A percentile compares a stretch with the other conserved stretches of the same genome.
Evolutionary conservation across 2,329 filamentous ascomycete species (phyloP).

Genomic region (Fusarium verticillioides): DNA sequence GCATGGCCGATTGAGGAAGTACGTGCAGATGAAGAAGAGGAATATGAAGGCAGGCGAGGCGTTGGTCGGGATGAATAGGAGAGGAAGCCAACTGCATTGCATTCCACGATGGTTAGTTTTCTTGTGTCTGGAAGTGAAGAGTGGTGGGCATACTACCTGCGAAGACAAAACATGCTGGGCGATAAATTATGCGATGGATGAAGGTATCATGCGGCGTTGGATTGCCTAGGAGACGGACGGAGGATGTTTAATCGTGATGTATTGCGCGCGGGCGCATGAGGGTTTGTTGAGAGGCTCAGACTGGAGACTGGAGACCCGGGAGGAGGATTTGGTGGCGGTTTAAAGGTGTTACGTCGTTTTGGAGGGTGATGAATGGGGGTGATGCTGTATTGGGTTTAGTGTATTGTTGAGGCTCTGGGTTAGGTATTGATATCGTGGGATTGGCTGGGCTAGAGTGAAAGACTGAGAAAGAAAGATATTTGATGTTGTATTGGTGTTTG

Average conservation of each 20-base stretch:
- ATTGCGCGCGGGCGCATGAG: constrained; percentile 28
- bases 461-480: neutral
- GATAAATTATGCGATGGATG: constrained; percentile 19
- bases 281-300: neutral
- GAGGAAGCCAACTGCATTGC: constrained; percentile 76
- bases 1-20: constrained; percentile 95
- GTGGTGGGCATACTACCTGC: constrained; percentile 59
- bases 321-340: constrained; percentile 13
- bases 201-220: constrained; percentile 10
- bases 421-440: constrained; percentile 8
- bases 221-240: neutral
- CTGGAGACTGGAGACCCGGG: neutral
- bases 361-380: constrained; percentile 11
- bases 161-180: constrained; percentile 68
- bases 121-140: neutral
- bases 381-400: constrained; percentile 23
- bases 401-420: constrained; percentile 24
- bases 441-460: neutral
- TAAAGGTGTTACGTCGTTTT: constrained; percentile 32
- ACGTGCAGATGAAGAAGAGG: constrained; percentile 91
- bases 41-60: constrained; percentile 87
- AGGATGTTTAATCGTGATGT: neutral
- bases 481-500: neutral
- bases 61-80: constrained; percentile 89
- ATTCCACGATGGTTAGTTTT: constrained; percentile 12